Conservation (phyloP, 768 basidiomycete species). For the Hemileccinum impolitum region DNA sequence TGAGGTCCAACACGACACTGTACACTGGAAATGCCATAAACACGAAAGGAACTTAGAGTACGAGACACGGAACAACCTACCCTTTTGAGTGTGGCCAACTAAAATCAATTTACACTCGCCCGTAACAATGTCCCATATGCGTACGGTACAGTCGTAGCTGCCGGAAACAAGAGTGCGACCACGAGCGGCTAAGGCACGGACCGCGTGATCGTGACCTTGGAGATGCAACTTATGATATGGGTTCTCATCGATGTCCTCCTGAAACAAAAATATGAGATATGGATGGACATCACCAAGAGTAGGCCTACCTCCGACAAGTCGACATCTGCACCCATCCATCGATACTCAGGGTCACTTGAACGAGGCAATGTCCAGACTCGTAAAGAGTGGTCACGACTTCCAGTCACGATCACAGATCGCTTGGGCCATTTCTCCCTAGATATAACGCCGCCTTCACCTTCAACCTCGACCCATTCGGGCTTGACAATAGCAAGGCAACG, state of each 20-base stretch:
- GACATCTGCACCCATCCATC: slow-evolving; percentile 57
- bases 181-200: slow-evolving; percentile 87
- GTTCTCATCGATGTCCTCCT: slow-evolving; percentile 73
- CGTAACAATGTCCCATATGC: slow-evolving; percentile 91
- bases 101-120: slow-evolving; percentile 79
- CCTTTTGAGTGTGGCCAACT: slow-evolving; percentile 89
- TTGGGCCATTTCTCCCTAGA: slow-evolving; percentile 72
- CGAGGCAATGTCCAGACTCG: slow-evolving; percentile 66
- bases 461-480: slow-evolving; percentile 80
- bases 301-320: slow-evolving; percentile 49
- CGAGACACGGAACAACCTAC: slow-evolving; percentile 36
- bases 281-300: neutral
- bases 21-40: slow-evolving; percentile 59
- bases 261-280: slow-evolving; percentile 11
- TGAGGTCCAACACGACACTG: slow-evolving; percentile 87
- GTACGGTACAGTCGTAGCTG: slow-evolving; percentile 92
- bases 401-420: slow-evolving; percentile 68
- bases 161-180: slow-evolving; percentile 91
- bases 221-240: slow-evolving; percentile 87
- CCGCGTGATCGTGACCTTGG: slow-evolving; percentile 88
- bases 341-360: slow-evolving; percentile 74
- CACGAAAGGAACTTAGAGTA: neutral
- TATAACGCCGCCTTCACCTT: slow-evolving; percentile 57
- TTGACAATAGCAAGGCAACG: slow-evolving; percentile 95
- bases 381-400: slow-evolving; percentile 64